Base-by-base conservation (phyloP, 164 flowering plant genomes). In the Malania oleifera region DNA sequence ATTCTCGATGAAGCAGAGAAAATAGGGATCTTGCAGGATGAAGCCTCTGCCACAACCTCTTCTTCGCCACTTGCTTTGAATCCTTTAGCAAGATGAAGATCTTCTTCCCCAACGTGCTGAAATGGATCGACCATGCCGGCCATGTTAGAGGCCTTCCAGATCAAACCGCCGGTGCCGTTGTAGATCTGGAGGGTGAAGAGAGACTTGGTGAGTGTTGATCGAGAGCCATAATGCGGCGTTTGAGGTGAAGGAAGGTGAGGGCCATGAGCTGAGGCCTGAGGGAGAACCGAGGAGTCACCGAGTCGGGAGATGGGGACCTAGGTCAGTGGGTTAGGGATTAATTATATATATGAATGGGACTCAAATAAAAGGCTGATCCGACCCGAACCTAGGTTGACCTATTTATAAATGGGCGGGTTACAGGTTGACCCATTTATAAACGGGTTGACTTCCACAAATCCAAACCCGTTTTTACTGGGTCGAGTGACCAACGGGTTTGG, bases 31-130 rank as follows among this genome's bases (percentile, higher is more conserved):
- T 60, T 75, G 0, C 50, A 77, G 17, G 98, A 83, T 0, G 98
- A 91, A 56, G 90, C 92, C 1, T n/a, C n/a, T 78, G 81, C 62
- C 90, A 91, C 69, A 91, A 86, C 60, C 71, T 91, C 7, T 12
- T 91, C 7, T 91, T 84, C 78, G 71, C 87, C 60, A 83, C 87
- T 27, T 82, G 96, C 72, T 91, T 91, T 59, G 88, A 91, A 45
- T 67, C 91, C 44, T 91, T 67, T 63, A 95, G 96, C 0, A 96
- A 96, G 7, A 77, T 91, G 83, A 91, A 72, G 64, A 60, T 82
- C 41, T 61, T 83, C 45, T 84, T 88, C 79, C 90, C 95, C 1
- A 75, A 54, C 60, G 19, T 84, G 66, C 17, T 91, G n/a, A 88
- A 91, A 31, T 76, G 75, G 79, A 57, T 88, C 64, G 91, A 90